Conservation (phyloP, 169 alveolate genomes). For the Neospora caninum region DNA sequence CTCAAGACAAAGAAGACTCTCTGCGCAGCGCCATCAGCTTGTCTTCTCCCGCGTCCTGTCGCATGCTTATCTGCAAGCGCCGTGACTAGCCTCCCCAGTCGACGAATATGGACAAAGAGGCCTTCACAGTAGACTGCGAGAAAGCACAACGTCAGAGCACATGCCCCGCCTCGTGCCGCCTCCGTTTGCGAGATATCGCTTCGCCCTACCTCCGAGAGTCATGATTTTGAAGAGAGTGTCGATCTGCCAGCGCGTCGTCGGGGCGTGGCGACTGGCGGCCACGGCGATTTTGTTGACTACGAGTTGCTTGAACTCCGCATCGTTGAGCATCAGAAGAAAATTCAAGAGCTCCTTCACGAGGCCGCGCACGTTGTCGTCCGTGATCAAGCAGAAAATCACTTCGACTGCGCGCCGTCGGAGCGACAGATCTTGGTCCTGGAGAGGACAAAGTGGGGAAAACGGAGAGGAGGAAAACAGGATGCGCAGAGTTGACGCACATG, state of each 20-base stretch:
- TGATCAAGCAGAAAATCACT: conserved; percentile 92
- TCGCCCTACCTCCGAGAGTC: conserved; percentile 38
- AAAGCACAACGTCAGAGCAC: too few relatives aligned
- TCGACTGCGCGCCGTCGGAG: conserved; percentile 97
- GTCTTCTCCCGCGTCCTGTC: too few relatives aligned
- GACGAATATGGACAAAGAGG: too few relatives aligned
- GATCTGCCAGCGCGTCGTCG: conserved; percentile 66
- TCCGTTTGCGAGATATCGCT: too few relatives aligned
- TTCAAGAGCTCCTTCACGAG: conserved; percentile 65
- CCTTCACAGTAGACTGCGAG: too few relatives aligned
- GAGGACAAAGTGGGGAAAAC: conserved; percentile 76
- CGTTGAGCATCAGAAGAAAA: conserved; percentile 51
- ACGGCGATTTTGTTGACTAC: conserved; percentile 38
- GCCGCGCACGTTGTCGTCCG: conserved; percentile 78
- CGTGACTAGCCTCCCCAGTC: too few relatives aligned
- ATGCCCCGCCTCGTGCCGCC: too few relatives aligned
- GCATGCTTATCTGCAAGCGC: too few relatives aligned
- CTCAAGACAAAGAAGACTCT: too few relatives aligned
- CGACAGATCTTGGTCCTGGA: conserved; percentile 95
- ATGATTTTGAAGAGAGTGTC: conserved; percentile 65
- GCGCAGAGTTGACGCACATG: not conserved
- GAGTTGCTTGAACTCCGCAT: conserved; percentile 44
- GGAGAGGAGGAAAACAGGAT: conserved; percentile 55
- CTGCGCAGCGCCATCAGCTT: too few relatives aligned
- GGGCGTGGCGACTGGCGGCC: conserved; percentile 45